These are phyloP conservation scores for Cryphonectria japonica DNA, from an alignment of 2,329 filamentous ascomycete genomes.

Conservation along the genomic window DNA sequence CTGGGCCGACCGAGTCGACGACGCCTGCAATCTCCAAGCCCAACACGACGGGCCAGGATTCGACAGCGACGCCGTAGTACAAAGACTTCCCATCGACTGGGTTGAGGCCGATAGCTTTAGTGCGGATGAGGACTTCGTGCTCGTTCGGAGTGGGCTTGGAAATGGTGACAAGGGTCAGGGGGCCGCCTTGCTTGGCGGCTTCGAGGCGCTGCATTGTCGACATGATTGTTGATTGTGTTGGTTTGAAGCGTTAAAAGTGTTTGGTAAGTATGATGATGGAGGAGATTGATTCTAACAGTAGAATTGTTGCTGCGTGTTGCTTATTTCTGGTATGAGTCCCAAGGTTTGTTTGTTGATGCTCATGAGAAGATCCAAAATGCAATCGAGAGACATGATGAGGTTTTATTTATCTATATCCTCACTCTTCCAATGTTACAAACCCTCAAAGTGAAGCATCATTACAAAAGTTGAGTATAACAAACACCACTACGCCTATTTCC, in stretches of 20 bases:
- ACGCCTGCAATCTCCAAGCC: constrained; percentile 42
- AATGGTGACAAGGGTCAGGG: constrained; percentile 24
- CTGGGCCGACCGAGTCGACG: constrained; percentile 39
- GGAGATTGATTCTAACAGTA: too few species aligned
- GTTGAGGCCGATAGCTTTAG: constrained; percentile 40
- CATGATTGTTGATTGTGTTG: neutral
- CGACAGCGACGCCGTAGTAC: constrained; percentile 35
- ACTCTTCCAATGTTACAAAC: neutral
- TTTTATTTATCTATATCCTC: neutral
- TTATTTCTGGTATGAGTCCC: neutral
- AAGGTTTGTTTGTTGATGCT: neutral
- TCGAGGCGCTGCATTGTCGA: constrained; percentile 3
- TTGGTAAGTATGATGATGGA: neutral
- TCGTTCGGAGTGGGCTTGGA: constrained; percentile 33
- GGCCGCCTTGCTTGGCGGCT: constrained; percentile 17
- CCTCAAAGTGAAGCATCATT: neutral
- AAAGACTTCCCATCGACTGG: constrained; percentile 41
- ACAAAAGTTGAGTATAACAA: neutral
- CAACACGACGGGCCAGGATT: constrained; percentile 39
- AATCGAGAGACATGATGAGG: neutral
- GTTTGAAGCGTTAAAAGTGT: neutral
- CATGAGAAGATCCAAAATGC: neutral
- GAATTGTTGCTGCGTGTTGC: neutral
- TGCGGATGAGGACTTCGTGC: constrained; percentile 39
- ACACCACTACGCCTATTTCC: neutral